phyloP scores from a whole-genome alignment of 768 basidiomycete genomes.

The Boletales sp. region DNA sequence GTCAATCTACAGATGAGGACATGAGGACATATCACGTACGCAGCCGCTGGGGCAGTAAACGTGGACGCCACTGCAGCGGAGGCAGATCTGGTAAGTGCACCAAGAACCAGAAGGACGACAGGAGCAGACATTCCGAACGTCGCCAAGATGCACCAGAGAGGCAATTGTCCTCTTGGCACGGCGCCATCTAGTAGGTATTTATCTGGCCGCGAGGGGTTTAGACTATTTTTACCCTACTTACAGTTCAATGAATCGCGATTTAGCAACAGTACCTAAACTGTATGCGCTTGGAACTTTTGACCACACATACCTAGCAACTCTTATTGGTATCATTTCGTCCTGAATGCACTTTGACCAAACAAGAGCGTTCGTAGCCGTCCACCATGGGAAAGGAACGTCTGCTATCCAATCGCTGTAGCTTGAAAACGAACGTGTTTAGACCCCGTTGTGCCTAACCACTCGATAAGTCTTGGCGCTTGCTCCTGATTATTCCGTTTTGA shows the following conservation, averaged over 20 bases:
- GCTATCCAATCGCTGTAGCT: neutral
- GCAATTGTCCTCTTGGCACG: neutral
- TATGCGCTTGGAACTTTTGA: too few relatives aligned
- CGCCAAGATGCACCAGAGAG: neutral
- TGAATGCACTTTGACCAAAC: neutral
- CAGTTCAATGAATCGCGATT: neutral
- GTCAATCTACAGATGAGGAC: slow-evolving; percentile 1
- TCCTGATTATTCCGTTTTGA: too few relatives aligned
- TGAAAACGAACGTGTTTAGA: slow-evolving; percentile 9
- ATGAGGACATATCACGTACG: slow-evolving; percentile 11
- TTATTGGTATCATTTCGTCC: neutral
- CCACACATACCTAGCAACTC: neutral
- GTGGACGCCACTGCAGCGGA: slow-evolving; percentile 18
- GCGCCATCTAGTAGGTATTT: slow-evolving; percentile 1
- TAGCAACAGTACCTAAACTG: neutral
- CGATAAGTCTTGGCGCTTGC: too few relatives aligned
- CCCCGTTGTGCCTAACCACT: neutral
- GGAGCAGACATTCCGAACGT: slow-evolving; percentile 6
- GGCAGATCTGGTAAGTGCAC: slow-evolving; percentile 10
- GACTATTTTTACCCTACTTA: neutral
- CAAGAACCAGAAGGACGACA: slow-evolving; percentile 14
- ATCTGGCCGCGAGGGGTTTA: neutral
- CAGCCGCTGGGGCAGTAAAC: slow-evolving; percentile 21
- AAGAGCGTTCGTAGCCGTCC: neutral
- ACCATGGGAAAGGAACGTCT: neutral